These are phyloP conservation scores for Pneumocystis wakefieldiae DNA, from an alignment of 1,139 yeast genomes.

Conservation along the genomic window DNA sequence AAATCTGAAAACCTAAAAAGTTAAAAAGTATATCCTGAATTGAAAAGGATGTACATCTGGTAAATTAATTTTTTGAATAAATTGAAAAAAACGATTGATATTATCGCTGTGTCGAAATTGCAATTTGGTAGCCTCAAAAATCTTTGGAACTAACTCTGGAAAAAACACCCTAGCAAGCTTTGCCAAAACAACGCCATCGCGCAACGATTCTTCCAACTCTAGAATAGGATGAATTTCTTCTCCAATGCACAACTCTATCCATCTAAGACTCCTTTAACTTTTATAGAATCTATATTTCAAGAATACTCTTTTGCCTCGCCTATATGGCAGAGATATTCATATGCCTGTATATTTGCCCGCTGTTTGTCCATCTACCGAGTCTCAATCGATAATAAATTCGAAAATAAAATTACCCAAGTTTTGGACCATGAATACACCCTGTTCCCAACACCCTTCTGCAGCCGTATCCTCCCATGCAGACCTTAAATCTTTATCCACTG, in stretches of 20 bases:
- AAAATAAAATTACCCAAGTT: background rate
- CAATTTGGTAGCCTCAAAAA: slow-evolving; percentile 44
- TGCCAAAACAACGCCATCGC: slow-evolving; percentile 79
- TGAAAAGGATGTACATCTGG: slow-evolving; percentile 34
- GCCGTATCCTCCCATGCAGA: slow-evolving; percentile 2
- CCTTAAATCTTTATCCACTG: background rate
- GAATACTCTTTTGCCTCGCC: slow-evolving; percentile 54
- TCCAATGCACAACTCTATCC: slow-evolving; percentile 49
- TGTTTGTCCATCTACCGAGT: slow-evolving; percentile 32
- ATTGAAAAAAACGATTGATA: slow-evolving; percentile 66
- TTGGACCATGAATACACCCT: slow-evolving; percentile 16
- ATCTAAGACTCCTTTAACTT: slow-evolving; percentile 18
- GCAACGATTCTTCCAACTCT: slow-evolving; percentile 46
- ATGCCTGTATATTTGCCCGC: slow-evolving; percentile 36
- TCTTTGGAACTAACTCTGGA: slow-evolving; percentile 45
- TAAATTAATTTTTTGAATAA: slow-evolving; percentile 54
- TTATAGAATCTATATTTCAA: slow-evolving; percentile 14
- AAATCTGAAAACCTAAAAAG: slow-evolving; percentile 6
- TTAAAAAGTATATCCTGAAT: background rate
- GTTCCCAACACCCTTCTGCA: slow-evolving; percentile 13
- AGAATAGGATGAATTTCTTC: slow-evolving; percentile 38
- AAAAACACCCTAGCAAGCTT: slow-evolving; percentile 58
- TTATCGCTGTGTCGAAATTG: slow-evolving; percentile 90
- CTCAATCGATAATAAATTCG: slow-evolving; percentile 23
- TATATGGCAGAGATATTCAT: slow-evolving; percentile 79